Conservation (phyloP, 2,329 filamentous ascomycete species). For the Tolypocladium sp. region DNA sequence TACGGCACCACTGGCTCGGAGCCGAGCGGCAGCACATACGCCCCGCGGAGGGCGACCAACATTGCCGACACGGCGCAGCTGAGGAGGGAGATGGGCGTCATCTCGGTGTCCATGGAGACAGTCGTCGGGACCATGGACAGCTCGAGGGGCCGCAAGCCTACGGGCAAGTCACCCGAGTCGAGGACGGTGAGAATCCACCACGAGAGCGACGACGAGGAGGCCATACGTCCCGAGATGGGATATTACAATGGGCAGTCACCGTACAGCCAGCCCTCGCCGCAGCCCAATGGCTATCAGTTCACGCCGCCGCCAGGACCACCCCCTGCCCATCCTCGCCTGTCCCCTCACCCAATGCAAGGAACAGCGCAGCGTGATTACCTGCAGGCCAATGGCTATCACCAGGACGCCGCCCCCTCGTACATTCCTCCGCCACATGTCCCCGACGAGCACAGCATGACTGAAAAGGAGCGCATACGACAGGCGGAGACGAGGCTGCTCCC, state of each 20-base stretch:
- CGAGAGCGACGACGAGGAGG: conserved; percentile 23
- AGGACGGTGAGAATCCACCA: conserved; percentile 15
- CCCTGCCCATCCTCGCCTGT: conserved; percentile 6
- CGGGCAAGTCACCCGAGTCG: conserved; percentile 14
- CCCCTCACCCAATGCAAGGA: neutral
- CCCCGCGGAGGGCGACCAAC: conserved; percentile 36
- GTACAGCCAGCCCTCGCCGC: neutral
- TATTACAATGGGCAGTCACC: neutral
- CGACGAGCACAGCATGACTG: conserved; percentile 56
- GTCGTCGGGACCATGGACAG: conserved; percentile 81
- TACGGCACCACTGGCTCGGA: conserved; percentile 18
- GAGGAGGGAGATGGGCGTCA: conserved; percentile 83
- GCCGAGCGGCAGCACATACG: conserved; percentile 16
- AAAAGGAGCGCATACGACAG: conserved; percentile 71
- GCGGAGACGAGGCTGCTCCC: conserved; percentile 75
- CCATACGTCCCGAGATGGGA: conserved; percentile 11
- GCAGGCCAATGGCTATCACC: conserved; percentile 10
- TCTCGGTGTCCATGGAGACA: conserved; percentile 77
- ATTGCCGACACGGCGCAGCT: conserved; percentile 84
- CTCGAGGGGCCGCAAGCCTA: conserved; percentile 24
- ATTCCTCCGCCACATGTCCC: conserved; percentile 51
- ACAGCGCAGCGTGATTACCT: conserved; percentile 2
- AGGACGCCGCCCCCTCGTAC: conserved; percentile 33
- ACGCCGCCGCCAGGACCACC: conserved; percentile 3
- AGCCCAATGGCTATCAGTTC: conserved; percentile 23